These are phyloP conservation scores for Dillenia suffruticosa DNA, from an alignment of 164 flowering plant genomes.

Conservation along the genomic window DNA sequence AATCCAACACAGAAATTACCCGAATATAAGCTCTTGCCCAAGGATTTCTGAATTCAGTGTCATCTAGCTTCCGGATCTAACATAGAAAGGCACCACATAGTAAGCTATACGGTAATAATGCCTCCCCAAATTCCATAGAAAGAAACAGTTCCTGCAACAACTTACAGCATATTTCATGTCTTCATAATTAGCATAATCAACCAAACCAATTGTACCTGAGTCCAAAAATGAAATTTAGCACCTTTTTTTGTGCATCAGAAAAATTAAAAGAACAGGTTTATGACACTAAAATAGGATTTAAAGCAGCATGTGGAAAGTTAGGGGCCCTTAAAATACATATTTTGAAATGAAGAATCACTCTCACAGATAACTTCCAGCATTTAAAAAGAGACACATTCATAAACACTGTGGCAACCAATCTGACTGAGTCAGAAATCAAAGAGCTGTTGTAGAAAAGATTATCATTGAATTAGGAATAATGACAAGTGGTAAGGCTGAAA, in stretches of 20 bases:
- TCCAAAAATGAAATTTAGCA: conserved; percentile 2
- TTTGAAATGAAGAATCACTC: neutral
- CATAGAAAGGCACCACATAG: conserved; percentile 1
- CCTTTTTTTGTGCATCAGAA: neutral
- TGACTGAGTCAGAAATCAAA: too few species aligned
- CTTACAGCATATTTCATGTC: conserved; percentile 99
- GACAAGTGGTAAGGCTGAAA: too few species aligned
- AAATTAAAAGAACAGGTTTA: neutral
- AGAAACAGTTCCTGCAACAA: neutral
- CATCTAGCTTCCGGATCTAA: conserved; percentile 91
- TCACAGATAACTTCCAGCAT: too few species aligned
- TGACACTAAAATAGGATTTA: neutral
- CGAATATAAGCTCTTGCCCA: conserved; percentile 76
- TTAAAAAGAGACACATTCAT: too few species aligned
- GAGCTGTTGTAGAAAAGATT: too few species aligned
- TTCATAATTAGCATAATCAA: conserved; percentile 87
- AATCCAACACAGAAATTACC: conserved; percentile 35
- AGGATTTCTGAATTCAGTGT: conserved; percentile 91
- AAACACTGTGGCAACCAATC: too few species aligned
- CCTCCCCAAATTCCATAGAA: neutral
- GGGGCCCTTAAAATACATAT: neutral
- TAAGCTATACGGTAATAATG: neutral
- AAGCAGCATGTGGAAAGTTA: neutral
- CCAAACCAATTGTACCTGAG: conserved; percentile 88
- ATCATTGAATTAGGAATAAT: too few species aligned